Conservation (phyloP, 164 flowering plant species). For the Berberis vulgaris region DNA sequence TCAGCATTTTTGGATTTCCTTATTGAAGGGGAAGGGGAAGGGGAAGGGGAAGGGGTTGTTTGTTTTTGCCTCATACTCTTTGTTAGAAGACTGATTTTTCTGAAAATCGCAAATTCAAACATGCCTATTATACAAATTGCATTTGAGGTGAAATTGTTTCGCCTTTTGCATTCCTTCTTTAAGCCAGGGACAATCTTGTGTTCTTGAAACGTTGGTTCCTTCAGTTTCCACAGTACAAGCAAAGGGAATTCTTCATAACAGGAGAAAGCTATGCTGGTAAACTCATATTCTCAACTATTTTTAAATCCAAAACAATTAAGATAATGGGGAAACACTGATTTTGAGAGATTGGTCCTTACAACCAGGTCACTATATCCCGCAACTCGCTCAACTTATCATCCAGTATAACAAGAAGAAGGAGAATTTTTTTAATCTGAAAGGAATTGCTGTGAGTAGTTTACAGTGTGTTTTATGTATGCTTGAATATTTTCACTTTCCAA, state of each 20-base stretch:
- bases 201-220: slow-evolving; percentile 53
- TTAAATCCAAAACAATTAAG: too few relatives aligned
- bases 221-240: slow-evolving; percentile 52
- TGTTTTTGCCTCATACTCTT: too few relatives aligned
- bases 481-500: background rate
- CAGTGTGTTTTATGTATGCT: background rate
- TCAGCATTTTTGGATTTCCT: too few relatives aligned
- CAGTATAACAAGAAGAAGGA: slow-evolving; percentile 53
- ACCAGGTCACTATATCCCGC: slow-evolving; percentile 87
- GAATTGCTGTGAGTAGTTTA: slow-evolving; percentile 69
- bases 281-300: background rate
- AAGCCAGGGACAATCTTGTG: slow-evolving; percentile 58
- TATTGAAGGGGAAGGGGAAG: too few relatives aligned
- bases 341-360: background rate
- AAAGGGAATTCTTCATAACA: slow-evolving; percentile 47
- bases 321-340: background rate
- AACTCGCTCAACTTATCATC: slow-evolving; percentile 68
- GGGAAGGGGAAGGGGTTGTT: too few relatives aligned
- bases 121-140: too few relatives aligned
- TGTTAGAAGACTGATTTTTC: too few relatives aligned
- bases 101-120: too few relatives aligned
- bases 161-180: slow-evolving; percentile 2
- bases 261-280: slow-evolving; percentile 83
- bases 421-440: slow-evolving; percentile 65
- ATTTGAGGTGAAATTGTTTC: background rate